These are phyloP conservation scores for Dendrobium officinale DNA, from an alignment of 106 monocot genomes.

Conservation along the genomic window DNA sequence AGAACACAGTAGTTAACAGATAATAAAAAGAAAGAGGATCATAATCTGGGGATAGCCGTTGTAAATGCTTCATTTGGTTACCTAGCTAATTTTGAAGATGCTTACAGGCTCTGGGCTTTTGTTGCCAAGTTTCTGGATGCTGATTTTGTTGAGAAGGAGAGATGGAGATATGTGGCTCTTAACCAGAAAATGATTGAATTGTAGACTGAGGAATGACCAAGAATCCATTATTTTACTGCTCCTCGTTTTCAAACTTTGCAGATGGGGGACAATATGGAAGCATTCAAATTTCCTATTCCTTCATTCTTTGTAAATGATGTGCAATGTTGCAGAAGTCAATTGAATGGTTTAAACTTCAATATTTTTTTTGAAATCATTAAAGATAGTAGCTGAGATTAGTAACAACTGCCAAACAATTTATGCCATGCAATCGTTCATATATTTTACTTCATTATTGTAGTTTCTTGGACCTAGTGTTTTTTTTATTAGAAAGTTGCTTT, in stretches of 20 bases:
- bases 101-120: slow-evolving; percentile 75
- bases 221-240: neutral
- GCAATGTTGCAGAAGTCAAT: neutral
- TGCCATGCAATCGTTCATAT: too few relatives aligned
- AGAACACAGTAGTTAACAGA: neutral
- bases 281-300: neutral
- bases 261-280: neutral
- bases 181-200: slow-evolving; percentile 81
- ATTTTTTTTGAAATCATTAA: too few relatives aligned
- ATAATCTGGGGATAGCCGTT: slow-evolving; percentile 46
- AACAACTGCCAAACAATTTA: too few relatives aligned
- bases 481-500: too few relatives aligned
- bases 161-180: slow-evolving; percentile 77
- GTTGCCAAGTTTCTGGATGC: slow-evolving; percentile 80
- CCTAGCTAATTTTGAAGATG: slow-evolving; percentile 65
- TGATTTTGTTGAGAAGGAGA: slow-evolving; percentile 87
- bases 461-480: too few relatives aligned
- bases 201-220: slow-evolving; percentile 10
- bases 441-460: too few relatives aligned
- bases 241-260: neutral
- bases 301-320: neutral
- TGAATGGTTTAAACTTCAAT: neutral
- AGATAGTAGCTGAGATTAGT: too few relatives aligned
- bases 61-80: slow-evolving; percentile 70
- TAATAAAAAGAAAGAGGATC: slow-evolving; percentile 11